Conservation (phyloP, 108 stramenopile species). For the Conticribra weissflogii region DNA sequence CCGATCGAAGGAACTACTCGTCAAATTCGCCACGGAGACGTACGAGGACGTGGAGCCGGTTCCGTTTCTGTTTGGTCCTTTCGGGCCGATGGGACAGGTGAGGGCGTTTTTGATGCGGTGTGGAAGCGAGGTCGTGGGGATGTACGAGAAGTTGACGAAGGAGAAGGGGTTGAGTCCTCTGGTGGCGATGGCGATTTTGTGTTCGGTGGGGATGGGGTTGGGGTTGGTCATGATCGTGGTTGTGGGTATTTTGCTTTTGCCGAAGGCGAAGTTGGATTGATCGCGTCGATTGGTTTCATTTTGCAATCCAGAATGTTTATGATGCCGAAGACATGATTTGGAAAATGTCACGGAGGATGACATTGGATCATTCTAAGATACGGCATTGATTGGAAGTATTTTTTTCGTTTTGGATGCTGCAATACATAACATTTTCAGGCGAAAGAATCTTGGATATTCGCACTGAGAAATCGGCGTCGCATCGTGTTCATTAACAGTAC, state of each 20-base stretch:
- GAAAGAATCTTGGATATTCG: too few species aligned
- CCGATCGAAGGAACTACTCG: conserved; percentile 56
- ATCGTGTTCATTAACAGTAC: too few species aligned
- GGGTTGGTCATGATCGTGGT: conserved; percentile 40
- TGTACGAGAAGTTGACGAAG: conserved; percentile 52
- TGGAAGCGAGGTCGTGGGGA: conserved; percentile 48
- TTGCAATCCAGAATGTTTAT: too few species aligned
- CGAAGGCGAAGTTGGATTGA: conserved; percentile 50
- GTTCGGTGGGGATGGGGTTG: conserved; percentile 18
- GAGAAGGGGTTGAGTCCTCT: conserved; percentile 42
- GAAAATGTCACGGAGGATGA: too few species aligned
- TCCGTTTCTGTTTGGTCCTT: conserved; percentile 53
- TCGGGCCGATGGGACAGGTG: conserved; percentile 81
- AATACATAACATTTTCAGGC: too few species aligned
- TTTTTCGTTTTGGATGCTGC: too few species aligned
- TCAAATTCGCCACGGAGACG: conserved; percentile 63
- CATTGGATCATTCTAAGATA: too few species aligned
- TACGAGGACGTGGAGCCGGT: conserved; percentile 40
- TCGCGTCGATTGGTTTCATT: too few species aligned
- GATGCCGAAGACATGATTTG: too few species aligned
- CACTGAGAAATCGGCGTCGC: too few species aligned
- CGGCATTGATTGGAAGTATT: too few species aligned
- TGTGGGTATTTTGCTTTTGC: conserved; percentile 40
- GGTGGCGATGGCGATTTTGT: conserved; percentile 35
- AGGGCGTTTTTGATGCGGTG: conserved; percentile 57